Evolutionary conservation across 192 early-diverging fungal species (phyloP).

Genomic region (Entomortierella chlamydospora): DNA sequence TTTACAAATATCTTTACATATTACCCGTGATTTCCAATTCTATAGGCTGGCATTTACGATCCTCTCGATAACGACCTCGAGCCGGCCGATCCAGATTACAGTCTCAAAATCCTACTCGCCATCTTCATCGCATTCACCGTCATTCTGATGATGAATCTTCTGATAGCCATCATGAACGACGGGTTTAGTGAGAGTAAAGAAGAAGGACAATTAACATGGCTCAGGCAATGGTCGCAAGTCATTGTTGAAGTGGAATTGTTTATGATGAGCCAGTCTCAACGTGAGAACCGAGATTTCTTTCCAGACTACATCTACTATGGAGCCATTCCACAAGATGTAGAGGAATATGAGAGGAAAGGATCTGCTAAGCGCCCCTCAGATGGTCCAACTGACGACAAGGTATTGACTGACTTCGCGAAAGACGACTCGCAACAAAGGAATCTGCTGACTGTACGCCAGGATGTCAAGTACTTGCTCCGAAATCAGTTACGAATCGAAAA

Average conservation of each 20-base stretch:
- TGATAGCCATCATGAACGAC: conserved; percentile 38
- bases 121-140: conserved; percentile 25
- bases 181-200: conserved; percentile 15
- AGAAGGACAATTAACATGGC: conserved; percentile 15
- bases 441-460: too few species aligned
- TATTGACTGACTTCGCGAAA: too few species aligned
- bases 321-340: conserved; percentile 5
- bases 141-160: conserved; percentile 26
- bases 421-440: too few species aligned
- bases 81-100: background rate
- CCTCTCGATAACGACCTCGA: background rate
- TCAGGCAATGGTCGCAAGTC: conserved; percentile 29
- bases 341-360: background rate
- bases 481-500: too few species aligned
- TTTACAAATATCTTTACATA: too few species aligned
- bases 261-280: background rate
- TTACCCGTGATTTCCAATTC: too few species aligned
- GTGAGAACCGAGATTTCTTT: conserved; percentile 13
- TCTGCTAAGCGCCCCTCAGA: too few species aligned
- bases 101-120: conserved; percentile 21
- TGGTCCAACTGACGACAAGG: too few species aligned
- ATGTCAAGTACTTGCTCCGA: too few species aligned
- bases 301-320: conserved; percentile 36
- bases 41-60: conserved; percentile 31
- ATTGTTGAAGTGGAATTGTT: background rate